Conservation (phyloP, 805 yeast species). For the Zygosaccharomyces pseudorouxii region DNA sequence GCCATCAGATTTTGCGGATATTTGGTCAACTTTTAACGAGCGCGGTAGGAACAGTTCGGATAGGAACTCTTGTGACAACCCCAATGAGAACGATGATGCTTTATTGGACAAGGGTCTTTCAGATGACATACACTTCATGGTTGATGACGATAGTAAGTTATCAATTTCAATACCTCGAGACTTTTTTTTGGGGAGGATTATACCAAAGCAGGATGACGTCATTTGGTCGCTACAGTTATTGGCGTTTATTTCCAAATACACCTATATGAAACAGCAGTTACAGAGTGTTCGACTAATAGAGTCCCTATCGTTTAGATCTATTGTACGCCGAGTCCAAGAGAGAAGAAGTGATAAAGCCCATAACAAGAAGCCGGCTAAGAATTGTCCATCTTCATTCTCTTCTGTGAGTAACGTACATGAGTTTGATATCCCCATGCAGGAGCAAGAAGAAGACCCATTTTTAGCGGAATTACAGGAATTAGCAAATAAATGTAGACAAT, state of each 20-base stretch:
- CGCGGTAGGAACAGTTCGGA: constrained; percentile 1
- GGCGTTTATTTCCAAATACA: constrained; percentile 90
- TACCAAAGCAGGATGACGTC: constrained; percentile 90
- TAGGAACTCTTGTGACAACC: not conserved
- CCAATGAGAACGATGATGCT: constrained; percentile 5
- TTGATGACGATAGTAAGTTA: constrained; percentile 20
- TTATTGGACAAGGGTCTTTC: constrained; percentile 2
- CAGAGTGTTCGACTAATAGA: constrained; percentile 75
- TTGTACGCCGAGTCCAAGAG: constrained; percentile 19
- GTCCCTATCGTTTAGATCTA: constrained; percentile 52
- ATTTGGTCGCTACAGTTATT: constrained; percentile 88
- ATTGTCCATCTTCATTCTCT: not conserved
- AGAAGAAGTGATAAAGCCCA: constrained; percentile 8
- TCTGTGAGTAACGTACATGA: not conserved
- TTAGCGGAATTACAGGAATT: constrained; percentile 16
- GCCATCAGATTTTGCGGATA: constrained; percentile 25
- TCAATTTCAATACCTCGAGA: constrained; percentile 44
- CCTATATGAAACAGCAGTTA: constrained; percentile 66
- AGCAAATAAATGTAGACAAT: constrained; percentile 8
- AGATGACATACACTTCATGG: constrained; percentile 14
- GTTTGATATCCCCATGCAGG: constrained; percentile 10
- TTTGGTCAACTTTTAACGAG: constrained; percentile 19
- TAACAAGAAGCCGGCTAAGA: not conserved
- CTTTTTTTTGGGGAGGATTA: constrained; percentile 64
- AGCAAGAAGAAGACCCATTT: constrained; percentile 14